Evolutionary conservation across 345 rosid species (phyloP).

Genomic region (Nasturtium officinale): DNA sequence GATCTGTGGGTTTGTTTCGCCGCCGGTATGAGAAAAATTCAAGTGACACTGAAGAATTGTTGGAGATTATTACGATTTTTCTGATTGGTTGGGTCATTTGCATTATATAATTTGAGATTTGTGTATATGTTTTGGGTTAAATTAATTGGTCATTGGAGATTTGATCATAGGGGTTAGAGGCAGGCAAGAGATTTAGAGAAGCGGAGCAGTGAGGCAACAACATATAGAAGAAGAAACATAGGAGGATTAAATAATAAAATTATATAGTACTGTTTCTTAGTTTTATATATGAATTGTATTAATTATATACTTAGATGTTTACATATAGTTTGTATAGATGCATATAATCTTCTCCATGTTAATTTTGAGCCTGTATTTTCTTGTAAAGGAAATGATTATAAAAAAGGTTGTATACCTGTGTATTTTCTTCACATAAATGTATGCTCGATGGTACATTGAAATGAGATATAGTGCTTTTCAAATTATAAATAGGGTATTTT

Average conservation of each 20-base stretch:
- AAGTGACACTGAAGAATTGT: slow-evolving; percentile 4
- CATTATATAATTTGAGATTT: slow-evolving; percentile 37
- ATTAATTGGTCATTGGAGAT: slow-evolving; percentile 20
- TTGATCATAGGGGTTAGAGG: slow-evolving; percentile 35
- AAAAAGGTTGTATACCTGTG: slow-evolving; percentile 12
- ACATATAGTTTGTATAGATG: slow-evolving; percentile 27
- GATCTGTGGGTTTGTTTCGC: neutral
- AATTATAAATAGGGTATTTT: neutral
- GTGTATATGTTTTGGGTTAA: slow-evolving; percentile 40
- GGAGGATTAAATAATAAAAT: neutral
- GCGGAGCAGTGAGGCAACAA: slow-evolving; percentile 34
- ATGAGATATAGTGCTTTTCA: neutral
- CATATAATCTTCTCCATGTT: slow-evolving; percentile 9
- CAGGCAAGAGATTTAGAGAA: slow-evolving; percentile 11
- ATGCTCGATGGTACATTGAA: neutral
- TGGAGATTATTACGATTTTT: slow-evolving; percentile 2
- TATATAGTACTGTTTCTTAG: slow-evolving; percentile 5
- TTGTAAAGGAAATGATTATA: slow-evolving; percentile 1
- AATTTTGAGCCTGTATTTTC: slow-evolving; percentile 33
- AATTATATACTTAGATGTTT: slow-evolving; percentile 23
- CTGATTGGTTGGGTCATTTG: slow-evolving; percentile 18
- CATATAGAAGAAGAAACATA: slow-evolving; percentile 31
- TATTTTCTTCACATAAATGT: neutral
- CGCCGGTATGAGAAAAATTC: slow-evolving; percentile 3
- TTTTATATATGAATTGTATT: slow-evolving; percentile 15